Conservation (phyloP, 768 basidiomycete genomes). For the Polyporus arcularius region DNA sequence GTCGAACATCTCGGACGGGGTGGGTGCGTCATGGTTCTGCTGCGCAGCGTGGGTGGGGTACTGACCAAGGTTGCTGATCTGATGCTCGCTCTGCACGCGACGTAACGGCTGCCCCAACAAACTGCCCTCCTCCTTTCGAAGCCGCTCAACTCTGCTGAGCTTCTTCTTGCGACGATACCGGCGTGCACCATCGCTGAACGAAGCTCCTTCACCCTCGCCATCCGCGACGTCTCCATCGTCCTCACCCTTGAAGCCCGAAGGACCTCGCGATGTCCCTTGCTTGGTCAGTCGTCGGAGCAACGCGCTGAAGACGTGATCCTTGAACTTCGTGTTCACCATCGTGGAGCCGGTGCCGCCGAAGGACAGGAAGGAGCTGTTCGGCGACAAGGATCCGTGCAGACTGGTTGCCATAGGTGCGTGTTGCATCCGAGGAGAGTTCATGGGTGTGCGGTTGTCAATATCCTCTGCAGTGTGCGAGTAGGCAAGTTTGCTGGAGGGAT, state of each 20-base stretch:
- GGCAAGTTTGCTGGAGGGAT: constrained; percentile 24
- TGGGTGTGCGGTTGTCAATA: constrained; percentile 24
- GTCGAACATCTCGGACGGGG: constrained; percentile 32
- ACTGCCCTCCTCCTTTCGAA: constrained; percentile 43
- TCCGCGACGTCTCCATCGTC: constrained; percentile 43
- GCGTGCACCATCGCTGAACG: constrained; percentile 12
- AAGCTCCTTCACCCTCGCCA: constrained; percentile 38
- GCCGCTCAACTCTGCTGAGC: constrained; percentile 41
- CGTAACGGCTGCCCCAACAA: constrained; percentile 46
- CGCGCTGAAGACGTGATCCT: constrained; percentile 93
- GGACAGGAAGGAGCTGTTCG: constrained; percentile 20
- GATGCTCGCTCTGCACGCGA: constrained; percentile 66
- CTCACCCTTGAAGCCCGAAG: constrained; percentile 16
- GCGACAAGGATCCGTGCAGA: constrained; percentile 16
- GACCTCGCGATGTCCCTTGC: constrained; percentile 34
- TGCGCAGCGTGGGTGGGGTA: constrained; percentile 37
- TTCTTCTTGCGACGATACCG: constrained; percentile 42
- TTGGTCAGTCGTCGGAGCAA: constrained; percentile 75
- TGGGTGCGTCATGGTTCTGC: constrained; percentile 33
- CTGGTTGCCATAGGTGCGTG: neutral
- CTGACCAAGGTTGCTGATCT: constrained; percentile 38
- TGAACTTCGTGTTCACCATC: constrained; percentile 88
- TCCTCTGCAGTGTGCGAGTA: constrained; percentile 26
- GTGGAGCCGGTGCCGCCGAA: constrained; percentile 94
- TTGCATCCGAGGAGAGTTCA: constrained; percentile 28